Conservation (phyloP, 139 green algal species). For the Pseudopediastrum boryanum region DNA sequence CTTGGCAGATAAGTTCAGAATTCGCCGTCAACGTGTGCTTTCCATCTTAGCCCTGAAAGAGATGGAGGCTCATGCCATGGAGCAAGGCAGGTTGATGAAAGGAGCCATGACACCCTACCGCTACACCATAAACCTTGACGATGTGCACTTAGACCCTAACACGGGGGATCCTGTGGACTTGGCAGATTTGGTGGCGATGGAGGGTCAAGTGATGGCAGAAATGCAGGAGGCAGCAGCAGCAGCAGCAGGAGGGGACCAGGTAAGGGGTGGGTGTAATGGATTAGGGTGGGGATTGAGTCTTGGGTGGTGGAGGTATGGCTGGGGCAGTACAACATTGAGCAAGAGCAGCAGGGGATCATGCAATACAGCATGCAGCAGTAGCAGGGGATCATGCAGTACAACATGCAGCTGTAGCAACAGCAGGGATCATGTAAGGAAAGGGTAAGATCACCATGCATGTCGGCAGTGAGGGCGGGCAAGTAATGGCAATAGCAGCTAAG, state of each 20-base stretch:
- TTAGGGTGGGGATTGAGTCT: too few relatives aligned
- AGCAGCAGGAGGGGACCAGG: conserved; percentile 14
- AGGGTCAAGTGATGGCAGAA: conserved; percentile 6
- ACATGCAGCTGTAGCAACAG: too few relatives aligned
- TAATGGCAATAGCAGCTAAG: too few relatives aligned
- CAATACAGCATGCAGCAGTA: too few relatives aligned
- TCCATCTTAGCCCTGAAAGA: conserved; percentile 66
- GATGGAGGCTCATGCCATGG: conserved; percentile 52
- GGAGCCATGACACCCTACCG: conserved; percentile 47
- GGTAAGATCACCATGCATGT: too few relatives aligned
- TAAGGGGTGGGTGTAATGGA: too few relatives aligned
- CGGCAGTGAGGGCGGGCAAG: too few relatives aligned
- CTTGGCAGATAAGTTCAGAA: conserved; percentile 58
- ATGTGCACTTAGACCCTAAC: conserved; percentile 37
- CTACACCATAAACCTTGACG: conserved; percentile 33
- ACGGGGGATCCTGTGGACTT: conserved; percentile 41
- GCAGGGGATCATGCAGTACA: too few relatives aligned
- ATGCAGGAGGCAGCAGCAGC: conserved; percentile 18
- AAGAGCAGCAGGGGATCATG: too few relatives aligned
- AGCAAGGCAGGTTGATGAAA: conserved; percentile 20
- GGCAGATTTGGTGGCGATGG: conserved; percentile 6
- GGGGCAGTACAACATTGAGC: too few relatives aligned
- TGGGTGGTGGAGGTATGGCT: too few relatives aligned
- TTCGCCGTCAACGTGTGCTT: conserved; percentile 61
- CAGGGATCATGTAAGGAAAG: too few relatives aligned